Percentiles rank a stretch among this genome's conserved stretches.
phyloP scores from a whole-genome alignment of 331 rosid genomes.

The Spiraea crenata region DNA sequence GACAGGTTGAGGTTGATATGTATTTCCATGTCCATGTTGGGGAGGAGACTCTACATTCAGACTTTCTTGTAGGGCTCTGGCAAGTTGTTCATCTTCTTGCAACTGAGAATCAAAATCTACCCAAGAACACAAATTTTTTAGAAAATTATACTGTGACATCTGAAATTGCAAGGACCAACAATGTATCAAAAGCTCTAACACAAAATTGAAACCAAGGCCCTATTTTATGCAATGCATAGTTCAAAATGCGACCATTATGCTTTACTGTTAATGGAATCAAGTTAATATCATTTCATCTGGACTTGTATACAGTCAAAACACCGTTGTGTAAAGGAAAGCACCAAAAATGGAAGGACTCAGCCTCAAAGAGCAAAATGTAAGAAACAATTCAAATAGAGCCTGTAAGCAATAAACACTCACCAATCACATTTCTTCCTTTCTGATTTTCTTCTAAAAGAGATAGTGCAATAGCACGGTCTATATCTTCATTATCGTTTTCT shows the following conservation, averaged over 20 bases:
- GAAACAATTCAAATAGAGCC: slow-evolving; percentile 1
- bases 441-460: slow-evolving; percentile 74
- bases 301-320: neutral
- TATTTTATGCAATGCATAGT: slow-evolving; percentile 3
- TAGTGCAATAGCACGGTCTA: slow-evolving; percentile 75
- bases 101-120: slow-evolving; percentile 52
- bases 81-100: slow-evolving; percentile 89
- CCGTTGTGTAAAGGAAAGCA: neutral
- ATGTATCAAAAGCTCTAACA: neutral
- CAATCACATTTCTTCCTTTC: slow-evolving; percentile 47
- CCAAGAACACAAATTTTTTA: slow-evolving; percentile 7
- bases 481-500: slow-evolving; percentile 61
- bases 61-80: slow-evolving; percentile 90
- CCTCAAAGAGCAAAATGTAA: slow-evolving; percentile 4
- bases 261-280: neutral
- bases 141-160: neutral
- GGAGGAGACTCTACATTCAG: slow-evolving; percentile 75
- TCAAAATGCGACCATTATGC: neutral
- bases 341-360: slow-evolving; percentile 2
- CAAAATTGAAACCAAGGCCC: neutral
- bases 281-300: neutral
- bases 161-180: neutral
- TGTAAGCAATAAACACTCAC: slow-evolving; percentile 44
- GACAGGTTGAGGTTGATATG: too few species aligned
- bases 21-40: slow-evolving; percentile 43